Conservation (phyloP, 2,329 filamentous ascomycete species). For the Rugonectria rugulosa region DNA sequence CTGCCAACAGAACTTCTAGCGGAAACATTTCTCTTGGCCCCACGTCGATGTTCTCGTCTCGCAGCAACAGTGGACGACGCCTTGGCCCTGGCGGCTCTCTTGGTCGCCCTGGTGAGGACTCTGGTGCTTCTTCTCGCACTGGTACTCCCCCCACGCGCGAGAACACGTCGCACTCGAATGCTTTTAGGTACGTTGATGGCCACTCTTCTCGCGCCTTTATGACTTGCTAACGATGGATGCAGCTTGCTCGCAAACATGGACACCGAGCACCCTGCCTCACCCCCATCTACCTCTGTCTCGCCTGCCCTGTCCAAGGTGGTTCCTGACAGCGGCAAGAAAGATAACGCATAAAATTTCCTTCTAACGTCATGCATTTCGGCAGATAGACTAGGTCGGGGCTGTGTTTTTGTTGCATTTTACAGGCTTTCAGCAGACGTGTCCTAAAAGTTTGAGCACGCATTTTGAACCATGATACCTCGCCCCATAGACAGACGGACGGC, state of each 20-base stretch:
- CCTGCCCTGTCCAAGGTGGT: slow-evolving; percentile 70
- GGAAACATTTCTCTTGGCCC: slow-evolving; percentile 77
- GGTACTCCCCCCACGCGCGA: slow-evolving; percentile 78
- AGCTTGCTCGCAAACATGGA: slow-evolving; percentile 69
- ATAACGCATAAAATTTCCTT: slow-evolving; percentile 51
- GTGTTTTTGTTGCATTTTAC: slow-evolving; percentile 57
- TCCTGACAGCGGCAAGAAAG: slow-evolving; percentile 64
- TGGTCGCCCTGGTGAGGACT: slow-evolving; percentile 81
- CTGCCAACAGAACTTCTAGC: slow-evolving; percentile 65
- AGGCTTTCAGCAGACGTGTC: slow-evolving; percentile 56
- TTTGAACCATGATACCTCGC: slow-evolving; percentile 59
- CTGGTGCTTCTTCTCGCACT: slow-evolving; percentile 85
- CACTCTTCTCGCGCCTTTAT: background rate
- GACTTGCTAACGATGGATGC: slow-evolving; percentile 5
- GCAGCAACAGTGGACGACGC: slow-evolving; percentile 88
- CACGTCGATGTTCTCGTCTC: slow-evolving; percentile 84
- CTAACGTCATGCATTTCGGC: slow-evolving; percentile 55
- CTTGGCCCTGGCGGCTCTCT: slow-evolving; percentile 78
- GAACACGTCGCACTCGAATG: slow-evolving; percentile 76
- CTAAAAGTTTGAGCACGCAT: slow-evolving; percentile 55
- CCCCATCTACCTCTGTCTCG: slow-evolving; percentile 72
- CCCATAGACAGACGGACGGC: slow-evolving; percentile 53
- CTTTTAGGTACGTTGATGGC: slow-evolving; percentile 79
- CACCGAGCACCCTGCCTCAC: slow-evolving; percentile 70
- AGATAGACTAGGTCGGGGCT: slow-evolving; percentile 60